phyloP scores from a whole-genome alignment of 2,329 filamentous ascomycete species.

The Ascochyta fabae region DNA sequence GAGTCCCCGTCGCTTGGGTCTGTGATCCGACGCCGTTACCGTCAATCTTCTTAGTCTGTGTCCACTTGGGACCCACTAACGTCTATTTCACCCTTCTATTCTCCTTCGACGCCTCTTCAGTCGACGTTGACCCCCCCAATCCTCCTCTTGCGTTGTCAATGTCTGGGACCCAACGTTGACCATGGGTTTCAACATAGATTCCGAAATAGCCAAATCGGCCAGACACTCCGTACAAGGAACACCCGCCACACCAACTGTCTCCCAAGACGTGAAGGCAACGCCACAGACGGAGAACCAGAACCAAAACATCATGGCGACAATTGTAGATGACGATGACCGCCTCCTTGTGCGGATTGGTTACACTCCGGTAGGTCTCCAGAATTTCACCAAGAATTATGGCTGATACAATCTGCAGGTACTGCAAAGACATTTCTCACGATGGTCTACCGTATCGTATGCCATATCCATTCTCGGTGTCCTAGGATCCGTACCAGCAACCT shows the following conservation, averaged over 20 bases:
- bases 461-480: constrained; percentile 70
- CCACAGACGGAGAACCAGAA: constrained; percentile 22
- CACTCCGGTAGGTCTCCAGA: constrained; percentile 59
- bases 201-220: constrained; percentile 12
- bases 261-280: constrained; percentile 35
- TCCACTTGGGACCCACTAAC: constrained; percentile 36
- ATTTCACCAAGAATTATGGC: constrained; percentile 1
- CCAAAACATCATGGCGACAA: constrained; percentile 54
- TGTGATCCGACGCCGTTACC: constrained; percentile 34
- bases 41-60: constrained; percentile 38
- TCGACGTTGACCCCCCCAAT: constrained; percentile 7
- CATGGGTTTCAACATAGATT: constrained; percentile 40
- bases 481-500: constrained; percentile 70
- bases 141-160: constrained; percentile 23
- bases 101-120: constrained; percentile 24
- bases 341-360: constrained; percentile 68
- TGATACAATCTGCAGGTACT: constrained; percentile 58
- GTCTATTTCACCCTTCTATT: constrained; percentile 34
- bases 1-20: constrained; percentile 31
- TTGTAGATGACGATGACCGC: constrained; percentile 65
- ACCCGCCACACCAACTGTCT: constrained; percentile 24
- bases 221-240: constrained; percentile 23
- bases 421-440: constrained; percentile 68
- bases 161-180: constrained; percentile 30
- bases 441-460: constrained; percentile 70